Percentiles rank a stretch among this genome's conserved stretches.
Evolutionary conservation across 495 filamentous ascomycete genomes (phyloP).

Genomic region (Neurospora sp.): DNA sequence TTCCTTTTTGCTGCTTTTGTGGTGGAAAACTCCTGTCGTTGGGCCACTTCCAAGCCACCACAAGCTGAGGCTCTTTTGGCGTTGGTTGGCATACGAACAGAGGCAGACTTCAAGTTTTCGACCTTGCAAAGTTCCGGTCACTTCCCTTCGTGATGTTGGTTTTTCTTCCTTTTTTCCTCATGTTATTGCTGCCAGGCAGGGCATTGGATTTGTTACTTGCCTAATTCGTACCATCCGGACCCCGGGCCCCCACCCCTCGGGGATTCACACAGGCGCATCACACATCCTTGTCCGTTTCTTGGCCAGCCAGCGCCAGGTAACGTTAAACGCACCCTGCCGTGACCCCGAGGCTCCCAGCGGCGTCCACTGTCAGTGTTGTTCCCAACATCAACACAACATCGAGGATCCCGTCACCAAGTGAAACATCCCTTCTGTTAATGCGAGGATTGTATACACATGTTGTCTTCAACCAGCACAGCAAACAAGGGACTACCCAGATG

Average conservation of each 20-base stretch:
- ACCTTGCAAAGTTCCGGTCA: neutral
- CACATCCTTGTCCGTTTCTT: neutral
- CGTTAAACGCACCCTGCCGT: neutral
- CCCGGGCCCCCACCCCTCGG: neutral
- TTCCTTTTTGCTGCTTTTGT: neutral
- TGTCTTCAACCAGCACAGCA: neutral
- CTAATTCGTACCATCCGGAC: neutral
- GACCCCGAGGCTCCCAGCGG: neutral
- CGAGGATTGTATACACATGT: neutral
- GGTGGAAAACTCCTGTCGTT: neutral
- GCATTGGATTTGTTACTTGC: neutral
- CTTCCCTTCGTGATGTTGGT: neutral
- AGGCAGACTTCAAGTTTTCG: neutral
- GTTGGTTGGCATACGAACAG: neutral
- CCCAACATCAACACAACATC: neutral
- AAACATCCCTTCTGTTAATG: neutral
- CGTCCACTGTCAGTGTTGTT: neutral
- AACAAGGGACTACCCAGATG: neutral
- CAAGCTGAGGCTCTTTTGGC: neutral
- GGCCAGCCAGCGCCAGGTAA: neutral
- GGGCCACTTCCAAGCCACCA: neutral
- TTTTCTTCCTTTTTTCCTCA: neutral
- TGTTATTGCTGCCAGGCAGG: neutral
- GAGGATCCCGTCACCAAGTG: neutral
- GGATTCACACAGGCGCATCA: neutral